Evolutionary conservation across 2,329 filamentous ascomycete genomes (phyloP).

Genomic region (Simplicillium sp.): DNA sequence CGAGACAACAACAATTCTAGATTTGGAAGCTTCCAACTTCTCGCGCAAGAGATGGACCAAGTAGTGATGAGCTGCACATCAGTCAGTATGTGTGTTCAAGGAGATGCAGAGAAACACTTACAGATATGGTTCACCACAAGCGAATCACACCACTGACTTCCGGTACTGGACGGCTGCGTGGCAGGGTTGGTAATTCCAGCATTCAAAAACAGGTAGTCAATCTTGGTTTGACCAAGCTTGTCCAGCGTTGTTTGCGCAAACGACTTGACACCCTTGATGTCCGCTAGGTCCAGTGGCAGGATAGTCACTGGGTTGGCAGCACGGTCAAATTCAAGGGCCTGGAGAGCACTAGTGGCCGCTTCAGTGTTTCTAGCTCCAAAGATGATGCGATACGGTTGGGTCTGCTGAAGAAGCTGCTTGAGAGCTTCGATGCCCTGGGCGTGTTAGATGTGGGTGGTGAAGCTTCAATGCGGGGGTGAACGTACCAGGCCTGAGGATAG

Average conservation of each 20-base stretch:
- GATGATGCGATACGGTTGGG: slow-evolving; percentile 36
- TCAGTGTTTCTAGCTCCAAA: slow-evolving; percentile 37
- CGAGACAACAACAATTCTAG: slow-evolving; percentile 40
- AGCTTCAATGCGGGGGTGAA: not conserved
- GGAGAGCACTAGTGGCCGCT: slow-evolving; percentile 29
- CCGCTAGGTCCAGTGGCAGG: slow-evolving; percentile 37
- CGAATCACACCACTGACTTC: slow-evolving; percentile 39
- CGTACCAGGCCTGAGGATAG: slow-evolving; percentile 38
- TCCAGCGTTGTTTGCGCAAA: slow-evolving; percentile 36
- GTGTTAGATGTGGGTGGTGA: not conserved
- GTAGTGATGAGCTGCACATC: slow-evolving; percentile 39
- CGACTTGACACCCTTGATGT: slow-evolving; percentile 31
- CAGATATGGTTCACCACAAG: slow-evolving; percentile 44
- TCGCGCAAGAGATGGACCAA: slow-evolving; percentile 37
- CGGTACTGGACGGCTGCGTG: slow-evolving; percentile 23
- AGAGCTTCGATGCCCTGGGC: slow-evolving; percentile 41
- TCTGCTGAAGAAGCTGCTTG: slow-evolving; percentile 36
- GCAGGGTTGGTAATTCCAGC: slow-evolving; percentile 31
- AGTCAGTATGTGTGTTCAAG: not conserved
- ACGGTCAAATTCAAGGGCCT: slow-evolving; percentile 29
- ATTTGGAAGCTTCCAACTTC: slow-evolving; percentile 34
- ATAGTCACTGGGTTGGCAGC: slow-evolving; percentile 30
- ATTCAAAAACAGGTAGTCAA: slow-evolving; percentile 42
- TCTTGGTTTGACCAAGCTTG: slow-evolving; percentile 26
- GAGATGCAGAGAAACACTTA: slow-evolving; percentile 15